Evolutionary conservation across 2,329 filamentous ascomycete species (phyloP).

Genomic region (Stagonosporopsis tanaceti): DNA sequence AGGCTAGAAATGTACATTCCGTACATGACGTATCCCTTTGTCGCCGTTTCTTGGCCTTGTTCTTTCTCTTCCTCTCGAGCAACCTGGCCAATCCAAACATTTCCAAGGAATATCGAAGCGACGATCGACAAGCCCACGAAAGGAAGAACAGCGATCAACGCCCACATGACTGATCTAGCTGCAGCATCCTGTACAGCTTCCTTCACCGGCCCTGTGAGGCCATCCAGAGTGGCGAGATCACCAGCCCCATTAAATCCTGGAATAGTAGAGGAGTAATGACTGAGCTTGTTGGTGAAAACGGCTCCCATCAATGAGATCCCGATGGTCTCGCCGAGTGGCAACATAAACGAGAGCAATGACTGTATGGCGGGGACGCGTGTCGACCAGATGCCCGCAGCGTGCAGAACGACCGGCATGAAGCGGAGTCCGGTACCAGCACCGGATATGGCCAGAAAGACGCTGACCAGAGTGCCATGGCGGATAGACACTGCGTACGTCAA

Average conservation of each 20-base stretch:
- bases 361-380: slow-evolving; percentile 65
- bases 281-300: slow-evolving; percentile 70
- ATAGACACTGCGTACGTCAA: slow-evolving; percentile 65
- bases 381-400: slow-evolving; percentile 69
- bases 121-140: slow-evolving; percentile 62
- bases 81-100: slow-evolving; percentile 59
- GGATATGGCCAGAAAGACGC: slow-evolving; percentile 71
- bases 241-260: slow-evolving; percentile 33
- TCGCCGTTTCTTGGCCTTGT: slow-evolving; percentile 7
- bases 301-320: slow-evolving; percentile 72
- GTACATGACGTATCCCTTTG: slow-evolving; percentile 34
- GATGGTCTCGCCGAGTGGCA: slow-evolving; percentile 71
- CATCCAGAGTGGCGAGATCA: slow-evolving; percentile 47
- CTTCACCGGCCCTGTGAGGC: slow-evolving; percentile 50
- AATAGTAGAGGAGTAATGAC: slow-evolving; percentile 38
- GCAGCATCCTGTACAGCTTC: slow-evolving; percentile 54
- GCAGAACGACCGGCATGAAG: slow-evolving; percentile 71
- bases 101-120: slow-evolving; percentile 57
- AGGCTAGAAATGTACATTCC: slow-evolving; percentile 28
- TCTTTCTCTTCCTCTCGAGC: slow-evolving; percentile 33
- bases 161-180: slow-evolving; percentile 69
- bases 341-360: slow-evolving; percentile 65
- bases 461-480: slow-evolving; percentile 61
- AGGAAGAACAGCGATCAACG: slow-evolving; percentile 68
- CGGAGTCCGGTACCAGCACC: slow-evolving; percentile 70